A percentile compares a stretch with the other conserved stretches of the same genome.
phyloP scores from a whole-genome alignment of 345 rosid genomes.

The Ceriops tagal region DNA sequence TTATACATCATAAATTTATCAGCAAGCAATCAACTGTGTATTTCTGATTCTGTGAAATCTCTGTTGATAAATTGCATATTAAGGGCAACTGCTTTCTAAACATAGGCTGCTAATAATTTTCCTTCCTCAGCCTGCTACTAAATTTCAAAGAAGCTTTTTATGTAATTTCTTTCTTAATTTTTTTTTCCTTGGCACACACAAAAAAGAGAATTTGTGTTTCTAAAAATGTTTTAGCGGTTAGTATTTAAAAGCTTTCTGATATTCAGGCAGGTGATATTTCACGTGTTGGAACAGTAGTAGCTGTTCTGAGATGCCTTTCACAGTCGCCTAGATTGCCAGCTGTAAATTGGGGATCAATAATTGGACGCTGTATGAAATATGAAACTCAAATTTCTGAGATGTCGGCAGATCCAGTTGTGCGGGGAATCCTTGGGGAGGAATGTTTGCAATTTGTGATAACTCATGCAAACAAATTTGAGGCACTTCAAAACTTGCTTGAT shows the following conservation, averaged over 20 bases:
- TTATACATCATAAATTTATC: background rate
- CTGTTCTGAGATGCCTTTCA: conserved; percentile 72
- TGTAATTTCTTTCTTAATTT: no score
- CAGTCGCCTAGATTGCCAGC: conserved; percentile 76
- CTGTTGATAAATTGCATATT: background rate
- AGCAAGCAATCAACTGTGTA: background rate
- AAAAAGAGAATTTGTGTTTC: background rate
- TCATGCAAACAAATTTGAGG: conserved; percentile 65
- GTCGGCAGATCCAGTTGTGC: conserved; percentile 37
- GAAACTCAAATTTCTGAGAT: conserved; percentile 43
- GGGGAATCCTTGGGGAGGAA: conserved; percentile 60
- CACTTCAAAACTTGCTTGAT: conserved; percentile 65
- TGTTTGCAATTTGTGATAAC: conserved; percentile 58
- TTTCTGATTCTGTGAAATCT: background rate
- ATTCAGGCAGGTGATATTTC: conserved; percentile 42
- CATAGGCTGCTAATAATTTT: no score
- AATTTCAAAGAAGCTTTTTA: no score
- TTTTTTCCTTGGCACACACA: background rate
- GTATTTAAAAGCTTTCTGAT: conserved; percentile 7
- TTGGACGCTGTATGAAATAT: conserved; percentile 81
- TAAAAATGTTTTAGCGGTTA: background rate
- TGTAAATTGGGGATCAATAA: conserved; percentile 75
- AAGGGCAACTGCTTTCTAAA: no score
- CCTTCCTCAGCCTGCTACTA: no score
- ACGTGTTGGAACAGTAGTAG: conserved; percentile 34